Evolutionary conservation across 148 eudicot genomes (phyloP), one percentile per base, ranked within the genome.

Genomic region (Fagopyrum tataricum): DNA sequence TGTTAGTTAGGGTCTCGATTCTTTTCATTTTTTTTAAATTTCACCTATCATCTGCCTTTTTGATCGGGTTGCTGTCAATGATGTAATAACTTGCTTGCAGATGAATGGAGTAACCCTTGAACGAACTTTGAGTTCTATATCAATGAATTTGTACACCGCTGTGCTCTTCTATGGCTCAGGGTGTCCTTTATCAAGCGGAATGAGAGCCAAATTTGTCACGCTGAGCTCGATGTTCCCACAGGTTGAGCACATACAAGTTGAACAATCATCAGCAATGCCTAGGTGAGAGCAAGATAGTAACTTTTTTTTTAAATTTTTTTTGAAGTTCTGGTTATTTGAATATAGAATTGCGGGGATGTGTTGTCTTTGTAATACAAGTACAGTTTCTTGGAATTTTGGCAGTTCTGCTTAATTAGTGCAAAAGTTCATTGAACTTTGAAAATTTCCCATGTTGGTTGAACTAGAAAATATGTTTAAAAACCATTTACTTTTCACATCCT

Each of bases 201-300:
- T 81, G 10, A 81, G 42, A 72, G 44, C 75, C 39, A 84, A 78
- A 74, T 87, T 86, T 81, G 79, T 77, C 48, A 79, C 70, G 67
- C 82, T 90, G 20, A 79, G 88, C 78, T 83, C 84, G 37, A 84
- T 88, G 87, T 87, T 81, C 74, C 96, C 92, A 11, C 86, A 88
- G 62, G 81, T 88, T 71, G 78, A 69, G 67, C 96, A 86, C 77
- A 37, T 88, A 52, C 78, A 73, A 71, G 82, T 90, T 41, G 90
- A 90, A 75, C 87, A 83, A 58, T 81, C 96, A 42, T 79, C 77
- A 46, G 85, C 62, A 77, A 70, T 81, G 82, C 96, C 96, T 66
- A 88, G 87, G 96, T 88, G 67, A 76, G 82, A 70, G 40, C 49
- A 26, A 66, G 64, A 3, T 21, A 31, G 13, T n/a, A n/a, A n/a